phyloP scores from a whole-genome alignment of 1,284 basidiomycete genomes.

The Heterobasidion annosum region DNA sequence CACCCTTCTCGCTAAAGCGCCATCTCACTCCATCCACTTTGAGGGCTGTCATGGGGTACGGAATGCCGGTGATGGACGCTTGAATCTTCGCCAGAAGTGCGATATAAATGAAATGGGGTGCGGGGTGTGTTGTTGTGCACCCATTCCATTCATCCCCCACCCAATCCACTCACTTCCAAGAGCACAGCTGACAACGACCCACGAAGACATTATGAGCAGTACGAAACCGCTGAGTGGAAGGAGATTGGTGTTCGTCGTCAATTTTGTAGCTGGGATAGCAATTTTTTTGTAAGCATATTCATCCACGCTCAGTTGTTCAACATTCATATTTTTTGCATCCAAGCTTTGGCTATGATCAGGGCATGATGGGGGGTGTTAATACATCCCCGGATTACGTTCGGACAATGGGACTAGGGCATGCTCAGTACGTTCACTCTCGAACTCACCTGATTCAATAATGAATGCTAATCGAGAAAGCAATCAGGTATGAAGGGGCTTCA shows the following conservation, averaged over 20 bases:
- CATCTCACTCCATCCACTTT: neutral
- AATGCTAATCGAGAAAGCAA: conserved; percentile 8
- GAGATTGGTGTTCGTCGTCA: conserved; percentile 15
- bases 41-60: neutral
- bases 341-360: conserved; percentile 48
- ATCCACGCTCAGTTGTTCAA: neutral
- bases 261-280: conserved; percentile 33
- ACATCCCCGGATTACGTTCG: conserved; percentile 37
- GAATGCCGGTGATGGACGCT: neutral
- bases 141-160: neutral
- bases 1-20: no score
- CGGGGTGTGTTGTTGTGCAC: neutral
- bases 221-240: neutral
- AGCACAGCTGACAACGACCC: neutral
- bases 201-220: neutral
- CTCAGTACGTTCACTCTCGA: conserved; percentile 18
- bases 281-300: conserved; percentile 34
- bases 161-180: neutral
- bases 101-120: neutral
- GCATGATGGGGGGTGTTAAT: conserved; percentile 48
- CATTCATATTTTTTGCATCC: neutral
- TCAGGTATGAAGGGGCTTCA: conserved; percentile 28
- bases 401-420: conserved; percentile 32
- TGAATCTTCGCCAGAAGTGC: neutral
- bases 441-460: neutral